Percentiles rank a stretch among this genome's conserved stretches.
phyloP scores from a whole-genome alignment of 192 early-diverging fungal genomes.

The Rhizophagus prolifer region DNA sequence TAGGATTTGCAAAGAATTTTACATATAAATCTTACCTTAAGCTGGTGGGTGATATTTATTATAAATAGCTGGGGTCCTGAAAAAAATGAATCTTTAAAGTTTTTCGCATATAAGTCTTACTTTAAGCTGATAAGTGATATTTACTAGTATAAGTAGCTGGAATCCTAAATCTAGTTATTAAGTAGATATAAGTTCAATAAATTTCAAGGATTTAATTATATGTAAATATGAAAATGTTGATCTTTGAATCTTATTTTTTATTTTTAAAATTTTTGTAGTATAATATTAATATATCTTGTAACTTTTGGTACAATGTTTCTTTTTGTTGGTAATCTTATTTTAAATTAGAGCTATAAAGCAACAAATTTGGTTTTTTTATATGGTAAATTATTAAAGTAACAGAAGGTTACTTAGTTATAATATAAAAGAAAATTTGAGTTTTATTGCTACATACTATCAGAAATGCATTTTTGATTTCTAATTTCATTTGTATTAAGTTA shows the following conservation, averaged over 20 bases:
- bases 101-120: too few relatives aligned
- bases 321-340: conserved; percentile 17
- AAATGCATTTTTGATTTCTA: background rate
- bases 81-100: too few relatives aligned
- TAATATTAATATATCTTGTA: background rate
- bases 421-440: conserved; percentile 2
- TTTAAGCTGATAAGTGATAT: too few relatives aligned
- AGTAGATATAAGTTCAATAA: conserved; percentile 28
- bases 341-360: conserved; percentile 17
- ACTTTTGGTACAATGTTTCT: background rate
- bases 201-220: background rate
- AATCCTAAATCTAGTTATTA: conserved; percentile 22
- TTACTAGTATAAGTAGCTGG: too few relatives aligned
- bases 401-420: conserved; percentile 3
- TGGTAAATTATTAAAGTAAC: conserved; percentile 3
- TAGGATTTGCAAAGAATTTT: too few relatives aligned
- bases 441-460: background rate
- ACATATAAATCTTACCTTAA: too few relatives aligned
- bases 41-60: too few relatives aligned
- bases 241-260: background rate
- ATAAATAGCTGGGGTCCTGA: too few relatives aligned
- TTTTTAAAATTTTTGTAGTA: background rate
- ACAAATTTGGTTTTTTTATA: conserved; percentile 20
- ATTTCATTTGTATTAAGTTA: too few relatives aligned
- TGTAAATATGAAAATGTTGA: conserved; percentile 13